Percentiles rank a stretch among this genome's conserved stretches.
These are phyloP conservation scores for Talaromyces sp. DNA, from an alignment of 2,329 filamentous ascomycete species.

Conservation along the genomic window DNA sequence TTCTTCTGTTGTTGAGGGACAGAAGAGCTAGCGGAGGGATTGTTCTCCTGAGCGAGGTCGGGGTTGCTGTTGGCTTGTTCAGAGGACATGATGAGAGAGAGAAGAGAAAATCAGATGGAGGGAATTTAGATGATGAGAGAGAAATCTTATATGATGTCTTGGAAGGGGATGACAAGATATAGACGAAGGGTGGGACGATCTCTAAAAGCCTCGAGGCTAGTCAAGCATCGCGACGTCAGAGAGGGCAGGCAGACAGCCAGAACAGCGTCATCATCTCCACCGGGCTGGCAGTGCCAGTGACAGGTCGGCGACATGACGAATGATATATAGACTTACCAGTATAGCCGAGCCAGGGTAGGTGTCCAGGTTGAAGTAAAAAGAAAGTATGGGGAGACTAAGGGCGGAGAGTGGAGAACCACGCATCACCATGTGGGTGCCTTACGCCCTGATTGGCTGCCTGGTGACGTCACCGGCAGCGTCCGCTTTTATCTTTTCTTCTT, in stretches of 20 bases:
- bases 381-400: background rate
- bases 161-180: conserved; percentile 7
- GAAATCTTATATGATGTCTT: conserved; percentile 16
- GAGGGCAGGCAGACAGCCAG: background rate
- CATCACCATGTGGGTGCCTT: background rate
- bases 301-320: background rate
- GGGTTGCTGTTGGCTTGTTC: conserved; percentile 16
- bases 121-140: background rate
- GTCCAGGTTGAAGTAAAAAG: no score
- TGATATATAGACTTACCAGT: no score
- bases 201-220: background rate
- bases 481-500: background rate
- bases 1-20: conserved; percentile 26
- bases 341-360: no score
- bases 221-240: conserved; percentile 10
- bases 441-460: conserved; percentile 2
- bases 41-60: conserved; percentile 16
- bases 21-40: conserved; percentile 10
- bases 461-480: conserved; percentile 9
- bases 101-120: background rate
- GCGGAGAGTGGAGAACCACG: background rate
- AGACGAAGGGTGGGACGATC: conserved; percentile 1
- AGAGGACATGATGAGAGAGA: conserved; percentile 18
- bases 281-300: background rate
- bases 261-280: conserved; percentile 12